A percentile compares a stretch with the other conserved stretches of the same genome.
Conservation (phyloP, 2,329 filamentous ascomycete genomes). For the Dactylellina leptospora region DNA sequence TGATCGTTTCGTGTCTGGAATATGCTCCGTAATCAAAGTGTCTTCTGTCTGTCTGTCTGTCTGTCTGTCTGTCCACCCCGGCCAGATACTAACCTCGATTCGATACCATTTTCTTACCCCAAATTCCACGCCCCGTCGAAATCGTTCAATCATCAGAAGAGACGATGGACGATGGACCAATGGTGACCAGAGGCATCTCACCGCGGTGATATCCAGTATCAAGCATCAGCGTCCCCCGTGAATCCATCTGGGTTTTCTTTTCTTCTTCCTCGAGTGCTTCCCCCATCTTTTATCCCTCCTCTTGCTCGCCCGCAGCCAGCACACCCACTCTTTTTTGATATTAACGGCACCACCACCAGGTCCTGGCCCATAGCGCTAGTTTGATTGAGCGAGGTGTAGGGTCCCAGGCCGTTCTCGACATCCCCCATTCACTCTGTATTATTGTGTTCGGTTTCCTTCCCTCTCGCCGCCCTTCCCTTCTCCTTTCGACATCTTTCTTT, state of each 20-base stretch:
- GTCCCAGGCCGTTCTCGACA: constrained; percentile 50
- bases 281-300: constrained; percentile 13
- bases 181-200: no score
- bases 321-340: constrained; percentile 49
- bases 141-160: neutral
- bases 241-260: constrained; percentile 4
- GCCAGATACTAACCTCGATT: constrained; percentile 8
- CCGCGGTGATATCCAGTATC: no score
- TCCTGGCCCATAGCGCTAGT: constrained; percentile 50
- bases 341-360: constrained; percentile 46
- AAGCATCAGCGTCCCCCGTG: neutral
- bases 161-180: no score
- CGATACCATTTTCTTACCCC: constrained; percentile 1
- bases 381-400: constrained; percentile 44
- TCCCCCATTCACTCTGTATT: constrained; percentile 31
- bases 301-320: constrained; percentile 43
- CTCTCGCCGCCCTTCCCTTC: constrained; percentile 25
- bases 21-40: neutral
- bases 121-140: neutral
- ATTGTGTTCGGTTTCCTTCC: constrained; percentile 13
- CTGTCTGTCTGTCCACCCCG: neutral
- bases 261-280: constrained; percentile 28
- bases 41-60: neutral
- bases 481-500: constrained; percentile 34
- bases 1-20: neutral